Evolutionary conservation across 805 yeast species (phyloP), one percentile per base, ranked within the genome.

Genomic region (Saturnispora diversa): DNA sequence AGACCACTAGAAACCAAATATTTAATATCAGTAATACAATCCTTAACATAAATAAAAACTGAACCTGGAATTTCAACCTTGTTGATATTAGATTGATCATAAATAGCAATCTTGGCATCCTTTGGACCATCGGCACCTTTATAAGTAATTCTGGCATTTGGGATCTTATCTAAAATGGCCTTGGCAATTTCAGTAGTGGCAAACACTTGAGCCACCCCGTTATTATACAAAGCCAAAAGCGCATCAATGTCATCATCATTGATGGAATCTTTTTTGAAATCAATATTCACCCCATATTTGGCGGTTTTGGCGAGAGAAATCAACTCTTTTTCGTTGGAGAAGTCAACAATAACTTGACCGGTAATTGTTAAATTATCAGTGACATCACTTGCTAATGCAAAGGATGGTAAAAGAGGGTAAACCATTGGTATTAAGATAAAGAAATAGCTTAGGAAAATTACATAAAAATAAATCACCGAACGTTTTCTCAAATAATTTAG

Each of bases 321-420:
- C 24, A 55, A 45, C 10, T 48, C 49, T 13, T 44, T 46, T 17
- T 46, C 39, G 8, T 50, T 33, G 10, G 45, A 31, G 8, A 53
- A 52, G 10, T 49, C 37, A 19, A 56, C 37, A 17, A 61, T 37
- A 6, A 55, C 55, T 36, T 60, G 59, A 16, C 62, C 63, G 6
- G 55, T 55, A 9, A 59, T 51, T 5, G 53, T 35, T 7, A 59
- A 44, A 4, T 43, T 35, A 25, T 30, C 23, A 11, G 41, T 36
- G 3, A 47, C 43, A 22, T 44, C 48, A 10, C 35, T 30, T 2
- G 52, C 36, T 6, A 48, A 35, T 4, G 46, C 9, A 31, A 50
- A 51, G 22, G 48, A 49, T 13, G 66, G 65, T 19, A 63, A 45
- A 20, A 62, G 31, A 17, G 67, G 67, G 40, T 56, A 60, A 27